Base-by-base conservation (phyloP, 2,329 filamentous ascomycete genomes). In the Pezicula radicicola region DNA sequence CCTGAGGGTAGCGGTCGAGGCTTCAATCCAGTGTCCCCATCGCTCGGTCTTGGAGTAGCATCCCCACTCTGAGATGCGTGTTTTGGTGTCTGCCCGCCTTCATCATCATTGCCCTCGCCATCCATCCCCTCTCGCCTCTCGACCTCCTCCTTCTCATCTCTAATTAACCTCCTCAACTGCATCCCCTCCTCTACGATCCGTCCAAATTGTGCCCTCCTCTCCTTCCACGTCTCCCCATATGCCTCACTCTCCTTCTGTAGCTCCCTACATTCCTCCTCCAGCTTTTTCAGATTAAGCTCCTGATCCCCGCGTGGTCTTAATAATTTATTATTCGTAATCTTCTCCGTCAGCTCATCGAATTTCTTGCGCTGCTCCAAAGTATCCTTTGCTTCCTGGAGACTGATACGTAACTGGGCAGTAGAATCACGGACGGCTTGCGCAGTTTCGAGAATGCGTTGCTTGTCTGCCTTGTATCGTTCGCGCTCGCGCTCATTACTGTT, bases 121-220 rank as follows among this genome's bases (percentile, higher is more conserved):
- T 84, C 84, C 83, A 91, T 91, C 28, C 90, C 91, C 69, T 95
- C 91, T 50, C 91, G 81, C 40, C 90, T 78, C 71, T 96, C 91
- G 0, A 94, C 89, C 71, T 96, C 91, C 68, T 96, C 92, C 72
- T 96, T 96, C 76, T 97, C 93, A 64, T 96, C 92, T 55, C 91
- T 85, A 64, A 97, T 96, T 68, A 95, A 78, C 46, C 89, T 80
- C 52, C 92, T 78, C 68, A 97, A 79, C 57, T 89, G 79, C 81
- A 89, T 88, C n/a, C 91, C 91, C 73, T 97, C 93, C 54, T 92
- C 89, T 66, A 96, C 89, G 63, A 97, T 92, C 51, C 84, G 81
- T 52, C 87, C 89, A 69, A 97, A 96, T 70, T 96, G 91, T 61
- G 91, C 88, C 56, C 88, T 78, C 37, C 93, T 80, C 70, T 96